Base-by-base conservation (phyloP, 257 asterid genomes). In the Cruciata laevipes region DNA sequence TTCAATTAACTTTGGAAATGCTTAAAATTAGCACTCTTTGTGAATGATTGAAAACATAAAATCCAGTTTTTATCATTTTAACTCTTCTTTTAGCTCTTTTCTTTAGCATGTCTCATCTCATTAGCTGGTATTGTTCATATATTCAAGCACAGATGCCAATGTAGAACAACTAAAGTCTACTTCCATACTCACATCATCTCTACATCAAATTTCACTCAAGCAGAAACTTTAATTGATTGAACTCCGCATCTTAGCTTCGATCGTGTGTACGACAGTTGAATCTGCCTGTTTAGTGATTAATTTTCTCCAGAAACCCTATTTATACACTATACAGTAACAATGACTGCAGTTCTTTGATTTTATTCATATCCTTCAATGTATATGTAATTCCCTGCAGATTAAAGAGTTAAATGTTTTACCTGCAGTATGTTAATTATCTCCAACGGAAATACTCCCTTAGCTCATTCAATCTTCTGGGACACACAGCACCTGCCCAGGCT, bases 401-500 rank as follows among this genome's bases (percentile, higher is more conserved):
- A 65, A 42, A 47, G 70, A 64, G 53, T 61, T 24, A 65, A 49
- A 60, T 21, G 72, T 60, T 78, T 67, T 68, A 32, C 74, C 63
- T 85, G 89, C 96, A 94, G 99, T 94, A 88, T 81, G 99, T 94
- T 73, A 97, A 90, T 79, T 90, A 67, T 74, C 99, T 93, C 71
- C 99, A 90, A 70, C 82, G 99, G 61, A 93, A 93, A 85, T 94
- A 90, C 66, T 88, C 99, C 56, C 95, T 94, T 70, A 83, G 91
- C 68, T 94, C 99, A 69, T 94, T 94, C 86, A 94, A 87, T 83
- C 90, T 94, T 67, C 91, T 94, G 75, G 99, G 99, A 58, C 99
- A 94, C 79, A 90, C 97, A 33, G 97, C 99, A 71, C 99, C 99
- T 20, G 94, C 80, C 60, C 99, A 90, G 83, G 99, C 99, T 73